Percentiles rank a stretch among this genome's conserved stretches.
phyloP scores from a whole-genome alignment of 2,329 filamentous ascomycete genomes.

The Malbranchea zuffiana region DNA sequence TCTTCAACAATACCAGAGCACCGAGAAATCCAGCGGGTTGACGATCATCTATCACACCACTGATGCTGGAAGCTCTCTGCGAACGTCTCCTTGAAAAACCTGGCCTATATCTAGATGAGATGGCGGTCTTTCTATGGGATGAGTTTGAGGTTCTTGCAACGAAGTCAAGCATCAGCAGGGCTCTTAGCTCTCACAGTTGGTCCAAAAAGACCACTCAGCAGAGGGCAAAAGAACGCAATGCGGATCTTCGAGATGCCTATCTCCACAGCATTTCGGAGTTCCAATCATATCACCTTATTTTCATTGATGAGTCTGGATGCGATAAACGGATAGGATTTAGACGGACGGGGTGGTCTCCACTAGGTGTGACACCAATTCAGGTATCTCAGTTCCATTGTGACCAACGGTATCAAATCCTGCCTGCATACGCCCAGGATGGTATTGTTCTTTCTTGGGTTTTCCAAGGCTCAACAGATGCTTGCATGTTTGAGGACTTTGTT shows the following conservation, averaged over 20 bases:
- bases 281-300: slow-evolving; percentile 27
- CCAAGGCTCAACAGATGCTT: slow-evolving; percentile 22
- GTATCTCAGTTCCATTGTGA: slow-evolving; percentile 17
- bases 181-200: slow-evolving; percentile 19
- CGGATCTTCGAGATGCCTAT: slow-evolving; percentile 27
- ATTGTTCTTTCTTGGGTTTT: slow-evolving; percentile 23
- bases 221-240: slow-evolving; percentile 25
- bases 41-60: slow-evolving; percentile 5
- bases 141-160: slow-evolving; percentile 9
- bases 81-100: slow-evolving; percentile 10
- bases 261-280: slow-evolving; percentile 25
- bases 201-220: slow-evolving; percentile 23
- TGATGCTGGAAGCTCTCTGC: slow-evolving; percentile 12
- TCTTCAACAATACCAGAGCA: not conserved
- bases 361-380: slow-evolving; percentile 20
- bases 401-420: slow-evolving; percentile 23
- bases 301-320: slow-evolving; percentile 30
- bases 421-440: slow-evolving; percentile 24
- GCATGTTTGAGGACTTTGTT: slow-evolving; percentile 25
- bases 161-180: slow-evolving; percentile 14
- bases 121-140: slow-evolving; percentile 12
- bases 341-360: slow-evolving; percentile 27
- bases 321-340: slow-evolving; percentile 27
- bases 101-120: slow-evolving; percentile 11
- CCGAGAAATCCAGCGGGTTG: too few species aligned